These are phyloP conservation scores for Tolypocladium cylindrosporum DNA, from an alignment of 2,329 filamentous ascomycete genomes.

Conservation along the genomic window DNA sequence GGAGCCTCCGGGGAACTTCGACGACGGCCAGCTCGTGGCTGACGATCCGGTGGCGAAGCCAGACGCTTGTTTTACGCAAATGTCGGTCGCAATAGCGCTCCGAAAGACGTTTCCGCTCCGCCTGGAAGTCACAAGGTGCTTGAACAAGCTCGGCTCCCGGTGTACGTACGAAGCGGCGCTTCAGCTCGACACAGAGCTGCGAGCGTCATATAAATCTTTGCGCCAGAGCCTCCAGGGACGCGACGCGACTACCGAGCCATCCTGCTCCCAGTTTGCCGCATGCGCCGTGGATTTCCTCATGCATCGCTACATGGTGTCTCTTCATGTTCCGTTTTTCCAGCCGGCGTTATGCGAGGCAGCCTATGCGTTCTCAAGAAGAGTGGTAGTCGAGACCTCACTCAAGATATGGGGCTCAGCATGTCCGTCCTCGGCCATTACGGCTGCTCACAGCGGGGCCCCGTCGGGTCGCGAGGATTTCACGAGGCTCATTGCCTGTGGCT, in stretches of 20 bases:
- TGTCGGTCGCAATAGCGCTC: slow-evolving; percentile 29
- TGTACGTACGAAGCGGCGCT: slow-evolving; percentile 34
- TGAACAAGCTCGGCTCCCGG: slow-evolving; percentile 29
- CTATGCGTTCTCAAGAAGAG: slow-evolving; percentile 41
- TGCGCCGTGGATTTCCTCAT: background rate
- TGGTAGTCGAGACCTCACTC: slow-evolving; percentile 35
- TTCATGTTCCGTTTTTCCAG: slow-evolving; percentile 44
- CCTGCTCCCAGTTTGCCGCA: background rate
- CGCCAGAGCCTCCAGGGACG: slow-evolving; percentile 20
- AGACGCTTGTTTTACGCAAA: slow-evolving; percentile 23
- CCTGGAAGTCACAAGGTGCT: slow-evolving; percentile 28
- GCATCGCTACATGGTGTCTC: slow-evolving; percentile 23
- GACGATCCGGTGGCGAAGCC: slow-evolving; percentile 21
- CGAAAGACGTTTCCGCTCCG: slow-evolving; percentile 31
- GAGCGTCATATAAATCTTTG: slow-evolving; percentile 30
- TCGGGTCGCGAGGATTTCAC: slow-evolving; percentile 14
- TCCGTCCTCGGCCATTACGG: background rate
- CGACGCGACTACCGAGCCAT: slow-evolving; percentile 5
- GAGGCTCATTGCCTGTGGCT: slow-evolving; percentile 26
- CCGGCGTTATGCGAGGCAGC: slow-evolving; percentile 27
- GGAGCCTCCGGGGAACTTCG: slow-evolving; percentile 30
- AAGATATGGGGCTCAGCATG: slow-evolving; percentile 26
- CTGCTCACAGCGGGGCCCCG: background rate
- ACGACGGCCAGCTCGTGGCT: slow-evolving; percentile 35
- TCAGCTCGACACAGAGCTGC: slow-evolving; percentile 30